Evolutionary conservation across 495 filamentous ascomycete genomes (phyloP), one percentile per base, ranked within the genome.

Genomic region (Talaromyces nanjingensis): DNA sequence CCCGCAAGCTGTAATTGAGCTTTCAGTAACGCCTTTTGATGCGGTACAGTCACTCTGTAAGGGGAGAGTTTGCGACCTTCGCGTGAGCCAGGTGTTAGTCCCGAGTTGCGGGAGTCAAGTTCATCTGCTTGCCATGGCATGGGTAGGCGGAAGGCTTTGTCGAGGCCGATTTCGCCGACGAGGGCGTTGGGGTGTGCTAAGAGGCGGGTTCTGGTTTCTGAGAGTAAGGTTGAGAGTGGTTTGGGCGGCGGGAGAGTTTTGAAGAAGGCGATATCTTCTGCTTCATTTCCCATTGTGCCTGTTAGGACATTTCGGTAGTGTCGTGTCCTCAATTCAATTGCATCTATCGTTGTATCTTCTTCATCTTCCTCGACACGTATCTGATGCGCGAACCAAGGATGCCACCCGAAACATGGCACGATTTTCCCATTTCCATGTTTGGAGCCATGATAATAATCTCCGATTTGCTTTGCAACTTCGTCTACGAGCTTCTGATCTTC

Each of bases 321-420:
- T 1, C 73, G 72, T 63, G 79, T 73, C 76, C 92, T 64, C 59
- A 14, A 6, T 7, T 31, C 29, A 7, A 6, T 31, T 31, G 29
- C 0, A 27, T 63, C 25, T 5, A 31, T 5, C 16, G 59, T 59
- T n/a, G 75, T 75, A 24, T 71, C 65, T n/a, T 70, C 66, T 67
- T 91, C 89, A 33, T 68, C 70, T 11, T 69, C 66, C 66, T 91
- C 88, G 68, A 92, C 86, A 66, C 86, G 85, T 62, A 96, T 83
- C 65, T 96, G 89, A 71, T 98, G 82, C 1, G 93, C 94, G 74
- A 98, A 98, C 94, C 94, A 98, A 1, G 96, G 96, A 73, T 98
- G 94, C 92, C 93, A 97, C n/a, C 94, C 94, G 76, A 97, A 98
- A 31, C 87, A 87, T 0, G 94, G 93, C 1, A 97, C 65, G 12